A percentile compares a stretch with the other conserved stretches of the same genome.
phyloP scores from a whole-genome alignment of 805 yeast genomes.

The Nakazawaea wyomingensis region DNA sequence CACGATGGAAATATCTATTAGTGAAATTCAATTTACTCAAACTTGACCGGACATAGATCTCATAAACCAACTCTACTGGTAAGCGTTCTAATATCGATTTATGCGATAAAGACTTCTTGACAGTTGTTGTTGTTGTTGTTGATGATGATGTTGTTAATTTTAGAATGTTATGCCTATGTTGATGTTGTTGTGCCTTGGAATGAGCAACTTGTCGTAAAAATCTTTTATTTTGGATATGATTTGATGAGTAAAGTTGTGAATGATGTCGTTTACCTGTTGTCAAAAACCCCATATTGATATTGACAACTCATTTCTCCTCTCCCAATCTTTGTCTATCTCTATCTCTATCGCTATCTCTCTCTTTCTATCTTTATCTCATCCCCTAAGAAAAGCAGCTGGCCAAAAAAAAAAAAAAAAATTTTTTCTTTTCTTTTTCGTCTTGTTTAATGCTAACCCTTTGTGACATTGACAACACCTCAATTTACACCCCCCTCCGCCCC shows the following conservation, averaged over 20 bases:
- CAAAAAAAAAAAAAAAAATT: not conserved
- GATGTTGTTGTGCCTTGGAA: no score
- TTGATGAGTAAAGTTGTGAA: not conserved
- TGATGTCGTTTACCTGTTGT: not conserved
- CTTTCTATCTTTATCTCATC: not conserved
- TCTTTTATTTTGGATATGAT: not conserved
- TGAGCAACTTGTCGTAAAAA: not conserved
- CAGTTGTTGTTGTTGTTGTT: no score
- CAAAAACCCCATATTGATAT: not conserved
- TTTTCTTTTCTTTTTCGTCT: no score
- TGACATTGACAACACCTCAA: no score
- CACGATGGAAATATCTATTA: conserved; percentile 3
- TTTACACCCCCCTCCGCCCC: no score
- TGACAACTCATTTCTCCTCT: not conserved
- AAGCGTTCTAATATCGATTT: conserved; percentile 4
- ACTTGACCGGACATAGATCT: conserved; percentile 1
- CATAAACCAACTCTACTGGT: conserved; percentile 9
- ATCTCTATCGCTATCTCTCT: not conserved
- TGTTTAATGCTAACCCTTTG: no score
- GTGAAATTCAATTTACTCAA: not conserved
- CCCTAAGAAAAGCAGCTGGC: not conserved
- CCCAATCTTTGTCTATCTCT: not conserved
- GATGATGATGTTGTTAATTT: no score
- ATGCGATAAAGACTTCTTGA: no score
- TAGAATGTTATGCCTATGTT: no score